Percentiles rank a stretch among this genome's conserved stretches.
Conservation (phyloP, 768 basidiomycete species). For the Saitozyma sp. region DNA sequence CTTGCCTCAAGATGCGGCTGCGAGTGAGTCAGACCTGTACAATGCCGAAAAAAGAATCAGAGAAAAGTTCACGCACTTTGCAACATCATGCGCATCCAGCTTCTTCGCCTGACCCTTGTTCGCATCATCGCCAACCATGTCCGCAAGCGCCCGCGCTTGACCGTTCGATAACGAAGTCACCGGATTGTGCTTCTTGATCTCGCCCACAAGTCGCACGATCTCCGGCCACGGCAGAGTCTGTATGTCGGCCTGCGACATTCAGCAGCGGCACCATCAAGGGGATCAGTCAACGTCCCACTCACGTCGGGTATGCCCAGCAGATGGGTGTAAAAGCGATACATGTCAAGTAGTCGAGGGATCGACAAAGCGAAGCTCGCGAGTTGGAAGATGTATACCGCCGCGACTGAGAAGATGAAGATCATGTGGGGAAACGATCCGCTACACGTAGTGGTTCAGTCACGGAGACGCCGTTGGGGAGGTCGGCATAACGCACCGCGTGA, state of each 20-base stretch:
- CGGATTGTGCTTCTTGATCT: conserved; percentile 90
- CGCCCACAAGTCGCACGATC: conserved; percentile 82
- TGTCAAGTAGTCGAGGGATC: conserved; percentile 77
- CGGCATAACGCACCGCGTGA: conserved; percentile 67
- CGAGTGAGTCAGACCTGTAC: conserved; percentile 1
- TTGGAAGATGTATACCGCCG: conserved; percentile 86
- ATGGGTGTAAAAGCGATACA: conserved; percentile 95
- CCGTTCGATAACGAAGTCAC: conserved; percentile 65
- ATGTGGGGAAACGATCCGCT: conserved; percentile 45
- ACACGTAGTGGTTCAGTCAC: background rate
- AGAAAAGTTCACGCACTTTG: conserved; percentile 59
- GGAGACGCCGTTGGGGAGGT: background rate
- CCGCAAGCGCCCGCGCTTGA: conserved; percentile 59
- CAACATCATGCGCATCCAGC: conserved; percentile 95
- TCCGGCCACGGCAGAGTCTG: conserved; percentile 97
- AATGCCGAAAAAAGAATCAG: background rate
- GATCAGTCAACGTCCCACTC: conserved; percentile 33
- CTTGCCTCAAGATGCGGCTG: conserved; percentile 88
- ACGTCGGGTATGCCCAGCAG: conserved; percentile 94
- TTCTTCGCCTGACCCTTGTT: conserved; percentile 61
- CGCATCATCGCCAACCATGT: conserved; percentile 37
- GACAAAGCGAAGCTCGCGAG: conserved; percentile 74
- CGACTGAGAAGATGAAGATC: conserved; percentile 61
- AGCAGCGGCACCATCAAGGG: background rate
- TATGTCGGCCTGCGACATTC: conserved; percentile 74